Percentiles rank a stretch among this genome's conserved stretches.
Conservation (phyloP, 2,329 filamentous ascomycete genomes). For the Penicillium sp. region DNA sequence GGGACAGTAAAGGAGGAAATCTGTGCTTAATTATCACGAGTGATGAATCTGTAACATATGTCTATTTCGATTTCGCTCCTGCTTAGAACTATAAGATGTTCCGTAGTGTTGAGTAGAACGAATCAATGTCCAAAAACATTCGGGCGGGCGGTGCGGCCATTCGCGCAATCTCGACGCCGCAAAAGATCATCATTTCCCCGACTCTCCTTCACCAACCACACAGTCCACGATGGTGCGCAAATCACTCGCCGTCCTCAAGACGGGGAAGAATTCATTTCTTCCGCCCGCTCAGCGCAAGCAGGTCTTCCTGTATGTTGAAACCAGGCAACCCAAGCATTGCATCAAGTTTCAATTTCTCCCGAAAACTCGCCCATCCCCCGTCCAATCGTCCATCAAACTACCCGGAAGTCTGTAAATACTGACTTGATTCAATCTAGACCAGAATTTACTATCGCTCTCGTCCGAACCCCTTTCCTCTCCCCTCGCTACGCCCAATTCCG, state of each 20-base stretch:
- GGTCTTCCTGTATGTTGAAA: conserved; percentile 53
- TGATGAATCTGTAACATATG: conserved; percentile 26
- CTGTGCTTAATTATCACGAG: conserved; percentile 23
- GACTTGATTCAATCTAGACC: conserved; percentile 53
- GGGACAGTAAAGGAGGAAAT: conserved; percentile 8
- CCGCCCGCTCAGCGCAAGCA: conserved; percentile 35
- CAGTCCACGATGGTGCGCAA: conserved; percentile 28
- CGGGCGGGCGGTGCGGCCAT: conserved; percentile 35
- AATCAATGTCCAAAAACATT: conserved; percentile 6
- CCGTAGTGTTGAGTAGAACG: too few species aligned
- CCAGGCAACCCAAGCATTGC: not conserved
- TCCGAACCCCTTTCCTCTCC: conserved; percentile 65
- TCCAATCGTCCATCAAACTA: not conserved
- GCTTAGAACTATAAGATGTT: too few species aligned
- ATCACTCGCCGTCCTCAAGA: conserved; percentile 26
- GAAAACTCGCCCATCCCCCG: not conserved
- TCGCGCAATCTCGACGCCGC: conserved; percentile 26
- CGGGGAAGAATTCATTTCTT: conserved; percentile 21
- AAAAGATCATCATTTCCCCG: conserved; percentile 26
- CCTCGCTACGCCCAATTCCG: conserved; percentile 82
- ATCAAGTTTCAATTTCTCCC: conserved; percentile 13
- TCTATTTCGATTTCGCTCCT: too few species aligned
- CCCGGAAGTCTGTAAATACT: not conserved
- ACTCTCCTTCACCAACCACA: conserved; percentile 8
- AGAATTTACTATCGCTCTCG: conserved; percentile 70